Base-by-base conservation (phyloP, 2,329 filamentous ascomycete genomes). In the Immersiporthe knoxdaviesiana region DNA sequence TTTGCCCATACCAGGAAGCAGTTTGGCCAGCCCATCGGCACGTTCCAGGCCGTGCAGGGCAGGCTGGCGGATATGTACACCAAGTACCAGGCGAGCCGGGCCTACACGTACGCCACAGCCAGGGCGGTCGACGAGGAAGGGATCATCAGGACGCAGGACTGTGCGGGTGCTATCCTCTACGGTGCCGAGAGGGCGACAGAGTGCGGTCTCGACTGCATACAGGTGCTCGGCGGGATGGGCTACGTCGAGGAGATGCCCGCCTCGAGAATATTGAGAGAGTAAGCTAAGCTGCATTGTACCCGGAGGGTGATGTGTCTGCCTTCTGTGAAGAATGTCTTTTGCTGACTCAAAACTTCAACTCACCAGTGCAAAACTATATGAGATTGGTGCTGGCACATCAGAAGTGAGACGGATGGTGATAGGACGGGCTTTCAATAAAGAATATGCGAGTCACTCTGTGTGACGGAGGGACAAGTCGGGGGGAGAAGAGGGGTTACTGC, bases 21-120 rank as follows among this genome's bases (percentile, higher is more conserved):
- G 81, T 99, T 99, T 78, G 91, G 91, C 67, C 83, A 80, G 10
- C 95, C 95, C 1, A 92, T 98, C 72, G 95, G 92, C 0, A 91
- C 96, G 74, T 97, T 97, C 79, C 96, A 99, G 80, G 85, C 98
- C 72, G 87, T 98, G 30, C 96, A 98, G 81, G 95, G 92, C 68
- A 95, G 94, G 78, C 85, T 98, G 60, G 94, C 96, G 68, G 94
- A 98, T 79, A 97, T 99, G 94, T 97, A 98, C 82, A 97, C 94
- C 62, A 97, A 97, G 80, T 87, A 96, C 70, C 91, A 92, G 75
- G 94, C 92, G 14, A 90, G 91, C 21, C 85, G 90, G n/a, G 87
- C 94, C 2, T 97, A 97, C 80, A 98, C 95, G 0, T 97, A 97
- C 77, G 83, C 86, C 50, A 94, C 94, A 0, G 96, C 96, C 3